A percentile compares a stretch with the other conserved stretches of the same genome.
Evolutionary conservation across 768 basidiomycete genomes (phyloP).

Genomic region (Mycena indigotica): DNA sequence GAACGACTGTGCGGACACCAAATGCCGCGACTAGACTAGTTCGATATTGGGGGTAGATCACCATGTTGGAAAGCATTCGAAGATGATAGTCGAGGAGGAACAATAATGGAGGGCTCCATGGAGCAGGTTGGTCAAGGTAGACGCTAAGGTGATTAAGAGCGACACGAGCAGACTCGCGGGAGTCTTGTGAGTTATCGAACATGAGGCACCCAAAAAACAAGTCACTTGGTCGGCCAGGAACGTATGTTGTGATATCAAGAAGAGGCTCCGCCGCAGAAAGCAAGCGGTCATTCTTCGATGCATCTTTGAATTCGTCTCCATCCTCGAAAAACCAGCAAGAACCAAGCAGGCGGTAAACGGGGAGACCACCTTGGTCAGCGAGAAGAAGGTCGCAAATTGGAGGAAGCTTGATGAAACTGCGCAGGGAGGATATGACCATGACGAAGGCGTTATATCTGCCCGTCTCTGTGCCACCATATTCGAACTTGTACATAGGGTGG

Average conservation of each 20-base stretch:
- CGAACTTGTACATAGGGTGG: constrained; percentile 10
- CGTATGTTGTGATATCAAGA: constrained; percentile 18
- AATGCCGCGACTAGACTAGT: constrained; percentile 10
- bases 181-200: constrained; percentile 8
- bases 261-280: constrained; percentile 20
- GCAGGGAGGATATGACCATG: constrained; percentile 15
- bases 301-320: constrained; percentile 17
- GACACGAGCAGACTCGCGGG: constrained; percentile 14
- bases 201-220: constrained; percentile 18
- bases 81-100: constrained; percentile 23
- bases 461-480: neutral
- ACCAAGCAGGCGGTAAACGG: constrained; percentile 14
- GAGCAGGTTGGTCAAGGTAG: constrained; percentile 9
- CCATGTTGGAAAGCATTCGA: constrained; percentile 15
- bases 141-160: constrained; percentile 16
- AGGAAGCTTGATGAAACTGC: constrained; percentile 22
- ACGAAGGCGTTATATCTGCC: constrained; percentile 10
- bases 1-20: constrained; percentile 16
- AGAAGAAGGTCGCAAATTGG: constrained; percentile 14
- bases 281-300: neutral
- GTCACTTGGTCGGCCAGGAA: constrained; percentile 8
- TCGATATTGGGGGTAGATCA: constrained; percentile 4
- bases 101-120: constrained; percentile 11
- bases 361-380: constrained; percentile 4
- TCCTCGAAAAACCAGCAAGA: constrained; percentile 22